Base-by-base conservation (phyloP, 495 filamentous ascomycete genomes). In the Paragyromitra xinjiangensis region DNA sequence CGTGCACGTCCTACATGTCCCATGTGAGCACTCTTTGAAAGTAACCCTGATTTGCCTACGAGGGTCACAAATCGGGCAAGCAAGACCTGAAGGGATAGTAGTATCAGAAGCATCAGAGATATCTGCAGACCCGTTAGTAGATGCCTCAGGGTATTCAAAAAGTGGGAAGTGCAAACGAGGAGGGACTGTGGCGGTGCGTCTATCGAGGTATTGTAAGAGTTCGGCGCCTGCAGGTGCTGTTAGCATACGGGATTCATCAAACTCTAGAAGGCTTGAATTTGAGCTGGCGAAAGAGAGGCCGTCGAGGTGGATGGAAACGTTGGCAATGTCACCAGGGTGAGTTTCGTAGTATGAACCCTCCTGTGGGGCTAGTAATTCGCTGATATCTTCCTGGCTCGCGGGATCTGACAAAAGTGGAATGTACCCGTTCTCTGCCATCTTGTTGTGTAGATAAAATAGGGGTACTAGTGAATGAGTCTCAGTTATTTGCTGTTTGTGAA, bases 1-100 rank as follows among this genome's bases (percentile, higher is more conserved):
- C 11, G 40, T 16, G 37, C 68, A 71, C 5, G 67, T 45, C 55
- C 53, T 48, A 3, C 53, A 70, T 11, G 39, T 7, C 1, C 39
- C 67, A 42, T 70, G 67, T 2, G 39, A 22, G n/a, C 67, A 69
- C 40, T 16, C 67, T 11, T 34, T 40, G 68, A 62, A 71, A 12
- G 9, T 14, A 9, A 68, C 19, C 50, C 65, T 26, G n/a, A 68
- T 42, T n/a, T 56, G 34, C 8, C 50, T 68, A 11, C 37, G 24
- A 3, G 45, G 45, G 16, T 68, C 37, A 44, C 65, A 68, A 11
- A 68, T 55, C n/a, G 65, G 19, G 26, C 65, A 56, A 22, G 9
- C 19, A 2, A 56, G 50, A 34, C 24, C 48, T 16, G 63, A 37
- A 2, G 3, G 11, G 2, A 22, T 71, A 12, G 9, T 9, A 22